Percentiles rank a stretch among this genome's conserved stretches.
Conservation (phyloP, 176 grass and related monocot genomes). For the Oryza punctata region DNA sequence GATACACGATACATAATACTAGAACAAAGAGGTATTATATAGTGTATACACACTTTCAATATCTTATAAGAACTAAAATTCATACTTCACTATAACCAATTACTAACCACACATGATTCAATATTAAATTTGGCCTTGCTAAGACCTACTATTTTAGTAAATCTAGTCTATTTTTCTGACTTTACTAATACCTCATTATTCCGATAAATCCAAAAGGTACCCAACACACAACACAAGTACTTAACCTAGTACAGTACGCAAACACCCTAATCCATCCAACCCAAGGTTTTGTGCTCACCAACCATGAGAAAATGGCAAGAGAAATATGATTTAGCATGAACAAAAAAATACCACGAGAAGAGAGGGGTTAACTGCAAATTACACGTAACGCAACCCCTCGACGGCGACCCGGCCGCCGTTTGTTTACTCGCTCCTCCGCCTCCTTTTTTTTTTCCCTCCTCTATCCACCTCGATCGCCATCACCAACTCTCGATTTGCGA, state of each 20-base stretch:
- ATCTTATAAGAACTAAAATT: no score
- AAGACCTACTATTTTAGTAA: no score
- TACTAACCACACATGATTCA: no score
- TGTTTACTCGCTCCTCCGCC: constrained; percentile 30
- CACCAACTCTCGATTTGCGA: constrained; percentile 50
- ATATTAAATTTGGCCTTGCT: no score
- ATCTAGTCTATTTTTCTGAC: no score
- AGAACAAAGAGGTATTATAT: no score
- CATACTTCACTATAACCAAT: no score
- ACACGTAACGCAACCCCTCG: background rate
- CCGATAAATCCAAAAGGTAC: background rate
- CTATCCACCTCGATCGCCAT: constrained; percentile 35
- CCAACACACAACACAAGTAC: background rate
- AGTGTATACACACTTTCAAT: no score
- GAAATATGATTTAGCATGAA: background rate
- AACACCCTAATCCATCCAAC: background rate
- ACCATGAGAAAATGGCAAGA: background rate
- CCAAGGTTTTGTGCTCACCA: background rate
- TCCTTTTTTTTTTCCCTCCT: constrained; percentile 8
- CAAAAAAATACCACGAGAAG: constrained; percentile 20
- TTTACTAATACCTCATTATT: background rate
- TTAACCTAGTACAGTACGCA: background rate
- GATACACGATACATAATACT: no score
- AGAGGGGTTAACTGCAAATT: constrained; percentile 29
- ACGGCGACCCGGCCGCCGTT: constrained; percentile 41